phyloP scores from a whole-genome alignment of 495 filamentous ascomycete species.

The Podospora pseudoanserina region DNA sequence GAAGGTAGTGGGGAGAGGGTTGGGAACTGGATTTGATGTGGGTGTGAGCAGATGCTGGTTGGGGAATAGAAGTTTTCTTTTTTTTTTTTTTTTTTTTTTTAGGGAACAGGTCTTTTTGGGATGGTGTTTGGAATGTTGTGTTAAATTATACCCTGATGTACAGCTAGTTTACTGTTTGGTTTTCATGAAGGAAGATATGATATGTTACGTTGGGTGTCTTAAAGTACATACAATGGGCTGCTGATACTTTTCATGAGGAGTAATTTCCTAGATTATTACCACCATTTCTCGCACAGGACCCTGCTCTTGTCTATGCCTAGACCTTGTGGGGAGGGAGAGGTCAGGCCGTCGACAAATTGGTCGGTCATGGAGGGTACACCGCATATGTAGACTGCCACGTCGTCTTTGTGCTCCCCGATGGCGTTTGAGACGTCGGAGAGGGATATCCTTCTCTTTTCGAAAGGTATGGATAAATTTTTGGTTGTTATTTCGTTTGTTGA shows the following conservation, averaged over 20 bases:
- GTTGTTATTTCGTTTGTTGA: too few relatives aligned
- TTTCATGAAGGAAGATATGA: not conserved
- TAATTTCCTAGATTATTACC: constrained; percentile 44
- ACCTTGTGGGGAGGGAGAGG: constrained; percentile 36
- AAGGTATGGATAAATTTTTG: constrained; percentile 28
- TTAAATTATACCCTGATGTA: not conserved
- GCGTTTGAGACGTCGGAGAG: constrained; percentile 48
- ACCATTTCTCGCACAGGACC: constrained; percentile 86
- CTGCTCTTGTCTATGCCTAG: constrained; percentile 53
- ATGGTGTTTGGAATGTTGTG: not conserved
- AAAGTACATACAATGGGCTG: not conserved
- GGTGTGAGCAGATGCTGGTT: too few relatives aligned
- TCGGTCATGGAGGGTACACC: constrained; percentile 80
- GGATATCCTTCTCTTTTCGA: constrained; percentile 48
- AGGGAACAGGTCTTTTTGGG: not conserved
- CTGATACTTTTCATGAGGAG: not conserved
- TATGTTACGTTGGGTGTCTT: not conserved
- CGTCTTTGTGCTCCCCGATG: constrained; percentile 44
- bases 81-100: too few relatives aligned
- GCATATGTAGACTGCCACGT: constrained; percentile 71
- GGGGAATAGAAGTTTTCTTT: too few relatives aligned
- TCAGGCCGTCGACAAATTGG: constrained; percentile 57
- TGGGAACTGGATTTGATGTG: constrained; percentile 16
- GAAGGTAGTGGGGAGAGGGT: not conserved
- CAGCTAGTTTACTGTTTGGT: not conserved